Conservation (phyloP, 441 rosid species). For the Populus tomentosa region DNA sequence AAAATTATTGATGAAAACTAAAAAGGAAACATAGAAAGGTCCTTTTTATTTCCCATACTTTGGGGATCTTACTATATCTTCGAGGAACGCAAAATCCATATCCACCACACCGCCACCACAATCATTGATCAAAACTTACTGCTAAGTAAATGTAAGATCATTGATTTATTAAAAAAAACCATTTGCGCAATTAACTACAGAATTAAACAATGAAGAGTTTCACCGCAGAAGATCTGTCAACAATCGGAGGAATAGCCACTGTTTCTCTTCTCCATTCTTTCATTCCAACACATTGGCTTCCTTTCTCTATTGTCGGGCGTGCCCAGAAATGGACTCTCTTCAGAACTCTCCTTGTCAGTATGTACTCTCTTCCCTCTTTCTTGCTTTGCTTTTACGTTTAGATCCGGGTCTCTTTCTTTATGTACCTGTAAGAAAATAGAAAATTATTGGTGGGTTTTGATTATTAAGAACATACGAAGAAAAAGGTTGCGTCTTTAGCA, state of each 20-base stretch:
- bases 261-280: constrained; percentile 92
- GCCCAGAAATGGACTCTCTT: constrained; percentile 98
- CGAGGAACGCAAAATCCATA: background rate
- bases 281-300: constrained; percentile 98
- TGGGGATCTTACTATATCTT: background rate
- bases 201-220: constrained; percentile 45
- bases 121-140: background rate
- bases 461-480: background rate
- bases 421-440: background rate
- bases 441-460: background rate
- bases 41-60: background rate
- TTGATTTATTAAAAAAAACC: background rate
- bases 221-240: constrained; percentile 84
- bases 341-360: constrained; percentile 83
- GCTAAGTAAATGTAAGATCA: background rate
- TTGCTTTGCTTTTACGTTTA: background rate
- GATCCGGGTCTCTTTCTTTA: background rate
- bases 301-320: constrained; percentile 95
- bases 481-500: background rate
- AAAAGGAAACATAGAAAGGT: background rate
- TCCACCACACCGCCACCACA: background rate
- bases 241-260: constrained; percentile 94
- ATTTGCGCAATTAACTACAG: background rate
- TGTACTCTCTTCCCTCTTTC: constrained; percentile 23
- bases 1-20: background rate